A percentile compares a stretch with the other conserved stretches of the same genome.
Conservation (phyloP, 1,139 yeast species). For the Blastobotrys proliferans region DNA sequence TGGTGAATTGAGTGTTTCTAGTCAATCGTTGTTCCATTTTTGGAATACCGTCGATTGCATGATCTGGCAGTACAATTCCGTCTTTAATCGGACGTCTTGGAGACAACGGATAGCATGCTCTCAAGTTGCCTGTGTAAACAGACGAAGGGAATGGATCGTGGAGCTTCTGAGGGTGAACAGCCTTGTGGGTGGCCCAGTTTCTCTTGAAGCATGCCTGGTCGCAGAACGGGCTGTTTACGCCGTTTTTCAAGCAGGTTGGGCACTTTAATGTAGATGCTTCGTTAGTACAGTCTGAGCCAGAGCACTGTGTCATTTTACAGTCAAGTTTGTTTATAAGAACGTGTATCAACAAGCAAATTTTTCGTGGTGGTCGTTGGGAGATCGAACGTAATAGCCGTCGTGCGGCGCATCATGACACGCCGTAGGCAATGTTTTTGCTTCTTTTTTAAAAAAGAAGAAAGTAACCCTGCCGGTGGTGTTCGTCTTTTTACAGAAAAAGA, state of each 20-base stretch:
- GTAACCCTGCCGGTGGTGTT: no score
- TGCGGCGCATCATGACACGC: no score
- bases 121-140: slow-evolving; percentile 65
- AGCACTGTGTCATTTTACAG: slow-evolving; percentile 18
- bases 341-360: no score
- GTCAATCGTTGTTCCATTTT: slow-evolving; percentile 70
- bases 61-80: slow-evolving; percentile 73
- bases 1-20: slow-evolving; percentile 61
- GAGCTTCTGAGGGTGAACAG: slow-evolving; percentile 43
- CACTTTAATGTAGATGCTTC: slow-evolving; percentile 78
- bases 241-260: slow-evolving; percentile 83
- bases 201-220: slow-evolving; percentile 79
- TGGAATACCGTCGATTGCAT: slow-evolving; percentile 79
- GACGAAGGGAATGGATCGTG: slow-evolving; percentile 85
- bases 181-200: slow-evolving; percentile 60
- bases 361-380: no score
- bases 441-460: no score
- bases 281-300: slow-evolving; percentile 66
- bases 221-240: slow-evolving; percentile 64
- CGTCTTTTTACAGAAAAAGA: no score
- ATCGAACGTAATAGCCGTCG: no score
- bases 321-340: not conserved
- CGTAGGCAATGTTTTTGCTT: no score
- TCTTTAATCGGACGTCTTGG: slow-evolving; percentile 69
- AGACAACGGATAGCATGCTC: slow-evolving; percentile 79